These are phyloP conservation scores for Aspergillus aculeatinus DNA, from an alignment of 2,329 filamentous ascomycete species.

Conservation along the genomic window DNA sequence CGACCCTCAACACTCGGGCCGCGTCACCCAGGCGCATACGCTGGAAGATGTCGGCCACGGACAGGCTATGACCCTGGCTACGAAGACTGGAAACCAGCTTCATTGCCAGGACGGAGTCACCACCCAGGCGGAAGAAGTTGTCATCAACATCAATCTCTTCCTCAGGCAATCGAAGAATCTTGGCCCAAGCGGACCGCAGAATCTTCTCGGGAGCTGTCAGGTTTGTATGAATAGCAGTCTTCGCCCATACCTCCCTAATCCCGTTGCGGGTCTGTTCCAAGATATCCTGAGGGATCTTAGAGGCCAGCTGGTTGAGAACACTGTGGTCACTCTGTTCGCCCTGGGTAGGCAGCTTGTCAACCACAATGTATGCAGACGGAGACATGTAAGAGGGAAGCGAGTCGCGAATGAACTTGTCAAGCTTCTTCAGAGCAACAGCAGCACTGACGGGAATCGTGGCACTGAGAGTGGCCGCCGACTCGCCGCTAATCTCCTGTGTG, in stretches of 20 bases:
- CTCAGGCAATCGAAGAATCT: constrained; percentile 23
- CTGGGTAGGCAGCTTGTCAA: constrained; percentile 39
- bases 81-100: constrained; percentile 50
- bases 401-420: constrained; percentile 46
- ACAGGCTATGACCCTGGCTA: constrained; percentile 43
- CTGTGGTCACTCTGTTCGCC: constrained; percentile 31
- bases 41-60: constrained; percentile 53
- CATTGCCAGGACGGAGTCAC: constrained; percentile 63
- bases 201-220: constrained; percentile 39
- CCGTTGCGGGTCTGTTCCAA: constrained; percentile 19
- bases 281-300: constrained; percentile 21
- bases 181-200: constrained; percentile 34
- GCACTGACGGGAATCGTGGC: constrained; percentile 32
- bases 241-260: constrained; percentile 36
- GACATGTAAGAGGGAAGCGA: constrained; percentile 48
- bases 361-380: constrained; percentile 44
- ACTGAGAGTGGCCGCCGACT: constrained; percentile 17
- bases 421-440: constrained; percentile 37
- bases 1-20: constrained; percentile 49
- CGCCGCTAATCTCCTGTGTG: constrained; percentile 23
- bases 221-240: constrained; percentile 25
- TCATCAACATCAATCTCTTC: constrained; percentile 54
- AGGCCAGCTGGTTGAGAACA: constrained; percentile 32
- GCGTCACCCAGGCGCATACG: constrained; percentile 51
- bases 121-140: constrained; percentile 61